phyloP scores from a whole-genome alignment of 1,139 yeast genomes.

The Saccharomyces hybrid region DNA sequence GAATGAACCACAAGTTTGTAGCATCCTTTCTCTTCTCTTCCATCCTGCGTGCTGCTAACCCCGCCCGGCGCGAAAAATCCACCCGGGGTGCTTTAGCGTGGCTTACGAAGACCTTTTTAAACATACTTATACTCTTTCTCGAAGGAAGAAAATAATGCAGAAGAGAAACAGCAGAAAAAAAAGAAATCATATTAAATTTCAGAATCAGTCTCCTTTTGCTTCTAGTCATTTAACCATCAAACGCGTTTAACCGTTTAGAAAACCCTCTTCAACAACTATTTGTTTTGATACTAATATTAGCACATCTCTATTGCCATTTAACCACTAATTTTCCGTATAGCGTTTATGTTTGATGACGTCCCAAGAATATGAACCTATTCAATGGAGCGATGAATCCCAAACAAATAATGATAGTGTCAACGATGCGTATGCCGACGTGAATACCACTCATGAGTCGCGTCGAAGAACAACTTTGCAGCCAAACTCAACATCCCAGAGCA shows the following conservation, averaged over 20 bases:
- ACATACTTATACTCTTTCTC: neutral
- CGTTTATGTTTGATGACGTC: conserved; percentile 5
- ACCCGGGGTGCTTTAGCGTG: neutral
- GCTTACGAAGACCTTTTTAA: neutral
- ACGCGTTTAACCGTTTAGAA: neutral
- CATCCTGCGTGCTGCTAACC: neutral
- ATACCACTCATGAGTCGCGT: neutral
- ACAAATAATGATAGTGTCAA: neutral
- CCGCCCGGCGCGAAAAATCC: neutral
- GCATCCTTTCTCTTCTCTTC: neutral
- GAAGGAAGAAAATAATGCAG: neutral
- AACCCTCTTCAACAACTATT: neutral
- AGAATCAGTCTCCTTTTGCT: neutral
- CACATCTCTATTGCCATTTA: neutral
- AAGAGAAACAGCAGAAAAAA: neutral
- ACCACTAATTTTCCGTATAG: neutral
- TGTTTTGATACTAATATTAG: neutral
- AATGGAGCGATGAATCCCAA: neutral
- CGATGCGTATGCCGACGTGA: neutral
- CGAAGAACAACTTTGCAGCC: neutral
- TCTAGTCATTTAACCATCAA: neutral
- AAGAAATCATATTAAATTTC: neutral
- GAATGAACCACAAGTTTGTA: neutral
- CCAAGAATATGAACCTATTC: conserved; percentile 7
- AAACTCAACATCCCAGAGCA: neutral